These are phyloP conservation scores for Lichtheimia ornata DNA, from an alignment of 371 early-diverging fungal genomes.

Conservation along the genomic window DNA sequence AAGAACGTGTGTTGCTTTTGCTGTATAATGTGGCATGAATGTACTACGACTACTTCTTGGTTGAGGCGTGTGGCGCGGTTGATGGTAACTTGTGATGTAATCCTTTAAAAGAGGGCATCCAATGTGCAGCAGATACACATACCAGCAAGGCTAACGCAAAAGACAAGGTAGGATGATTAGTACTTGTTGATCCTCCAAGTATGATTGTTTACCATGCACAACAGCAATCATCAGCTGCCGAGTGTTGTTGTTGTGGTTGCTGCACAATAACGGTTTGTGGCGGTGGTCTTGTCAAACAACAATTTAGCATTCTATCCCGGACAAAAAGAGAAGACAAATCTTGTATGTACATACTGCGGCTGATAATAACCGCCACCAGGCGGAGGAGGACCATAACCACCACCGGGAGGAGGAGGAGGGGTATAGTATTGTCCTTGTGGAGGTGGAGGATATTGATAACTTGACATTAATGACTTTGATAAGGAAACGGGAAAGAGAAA, in stretches of 20 bases:
- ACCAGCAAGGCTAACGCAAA: slow-evolving; percentile 7
- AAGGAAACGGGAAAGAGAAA: slow-evolving; percentile 6
- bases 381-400: slow-evolving; percentile 2
- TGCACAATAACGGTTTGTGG: slow-evolving; percentile 13
- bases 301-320: background rate
- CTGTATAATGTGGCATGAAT: no score
- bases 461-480: slow-evolving; percentile 5
- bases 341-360: slow-evolving; percentile 18
- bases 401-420: slow-evolving; percentile 6
- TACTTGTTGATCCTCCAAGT: background rate
- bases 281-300: background rate
- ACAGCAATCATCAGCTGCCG: slow-evolving; percentile 11
- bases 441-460: slow-evolving; percentile 25
- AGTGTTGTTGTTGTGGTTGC: slow-evolving; percentile 10
- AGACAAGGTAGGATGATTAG: background rate
- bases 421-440: slow-evolving; percentile 15
- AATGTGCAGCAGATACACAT: slow-evolving; percentile 10
- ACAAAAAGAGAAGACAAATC: background rate
- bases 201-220: slow-evolving; percentile 5
- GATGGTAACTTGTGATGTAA: background rate
- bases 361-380: slow-evolving; percentile 21
- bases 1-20: no score
- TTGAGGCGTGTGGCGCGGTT: no score
- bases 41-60: no score
- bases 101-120: slow-evolving; percentile 3